Conservation (phyloP, 2,329 filamentous ascomycete genomes). For the Phaeosphaeria sp. region DNA sequence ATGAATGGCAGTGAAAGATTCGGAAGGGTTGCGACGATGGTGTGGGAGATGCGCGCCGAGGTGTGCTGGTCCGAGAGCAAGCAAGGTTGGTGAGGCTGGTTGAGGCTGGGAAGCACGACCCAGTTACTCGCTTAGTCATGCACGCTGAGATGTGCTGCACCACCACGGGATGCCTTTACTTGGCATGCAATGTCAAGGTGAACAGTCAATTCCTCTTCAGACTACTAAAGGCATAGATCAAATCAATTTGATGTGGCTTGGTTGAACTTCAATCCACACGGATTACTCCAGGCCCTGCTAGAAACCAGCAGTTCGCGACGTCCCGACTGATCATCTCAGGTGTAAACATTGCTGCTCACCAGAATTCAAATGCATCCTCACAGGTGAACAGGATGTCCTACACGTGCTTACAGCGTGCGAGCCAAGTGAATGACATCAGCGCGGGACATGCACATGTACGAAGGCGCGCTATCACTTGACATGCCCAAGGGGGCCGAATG, state of each 20-base stretch:
- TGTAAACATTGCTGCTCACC: not conserved
- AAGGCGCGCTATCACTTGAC: constrained; percentile 24
- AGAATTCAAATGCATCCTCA: not conserved
- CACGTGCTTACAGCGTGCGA: not conserved
- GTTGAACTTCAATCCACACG: too few species aligned
- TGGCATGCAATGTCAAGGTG: not conserved
- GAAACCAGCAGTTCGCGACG: too few species aligned
- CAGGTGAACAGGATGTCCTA: not conserved
- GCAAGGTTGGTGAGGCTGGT: constrained; percentile 15
- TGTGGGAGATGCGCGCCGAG: constrained; percentile 27
- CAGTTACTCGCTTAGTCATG: constrained; percentile 12
- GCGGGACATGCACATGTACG: not conserved
- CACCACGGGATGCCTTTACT: not conserved
- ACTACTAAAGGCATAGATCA: too few species aligned
- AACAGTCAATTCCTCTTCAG: too few species aligned
- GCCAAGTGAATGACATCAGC: constrained; percentile 20
- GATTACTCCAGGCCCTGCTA: too few species aligned
- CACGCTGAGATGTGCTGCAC: not conserved
- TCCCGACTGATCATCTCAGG: too few species aligned
- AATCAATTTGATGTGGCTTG: too few species aligned
- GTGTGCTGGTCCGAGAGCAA: constrained; percentile 21
- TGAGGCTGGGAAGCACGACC: constrained; percentile 13
- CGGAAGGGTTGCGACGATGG: constrained; percentile 25
- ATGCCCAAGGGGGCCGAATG: constrained; percentile 6
- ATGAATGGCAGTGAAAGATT: constrained; percentile 29